phyloP scores from a whole-genome alignment of 495 filamentous ascomycete genomes.

The Penicillium riverlandense region DNA sequence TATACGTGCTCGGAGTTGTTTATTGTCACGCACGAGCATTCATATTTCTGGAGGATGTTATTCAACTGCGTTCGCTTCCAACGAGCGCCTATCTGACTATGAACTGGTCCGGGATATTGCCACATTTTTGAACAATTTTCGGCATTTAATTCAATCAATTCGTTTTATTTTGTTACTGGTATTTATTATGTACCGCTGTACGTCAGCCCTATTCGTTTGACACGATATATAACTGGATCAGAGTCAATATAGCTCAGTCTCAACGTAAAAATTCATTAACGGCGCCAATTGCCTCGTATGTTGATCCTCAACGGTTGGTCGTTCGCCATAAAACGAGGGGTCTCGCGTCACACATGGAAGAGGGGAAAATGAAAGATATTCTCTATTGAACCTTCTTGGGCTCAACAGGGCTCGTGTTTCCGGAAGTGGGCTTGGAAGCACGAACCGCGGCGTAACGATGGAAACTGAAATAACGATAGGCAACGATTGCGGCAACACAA shows the following conservation, averaged over 20 bases:
- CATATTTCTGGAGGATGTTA: not conserved
- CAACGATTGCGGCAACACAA: constrained; percentile 36
- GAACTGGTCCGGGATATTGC: not conserved
- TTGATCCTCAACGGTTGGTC: not conserved
- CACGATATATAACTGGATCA: too few relatives aligned
- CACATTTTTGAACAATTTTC: not conserved
- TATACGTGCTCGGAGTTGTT: not conserved
- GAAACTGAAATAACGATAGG: constrained; percentile 23
- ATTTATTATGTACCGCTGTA: not conserved
- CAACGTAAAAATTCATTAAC: too few relatives aligned
- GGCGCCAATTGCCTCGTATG: too few relatives aligned
- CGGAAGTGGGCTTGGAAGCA: constrained; percentile 20
- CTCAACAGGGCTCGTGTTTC: not conserved
- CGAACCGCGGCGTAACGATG: constrained; percentile 32
- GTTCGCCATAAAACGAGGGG: not conserved
- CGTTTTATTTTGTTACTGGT: not conserved
- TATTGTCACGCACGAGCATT: not conserved
- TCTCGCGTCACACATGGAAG: too few relatives aligned
- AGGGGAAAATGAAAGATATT: not conserved
- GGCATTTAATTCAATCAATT: not conserved
- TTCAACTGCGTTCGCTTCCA: not conserved
- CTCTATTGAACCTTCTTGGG: not conserved
- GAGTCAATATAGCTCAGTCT: too few relatives aligned
- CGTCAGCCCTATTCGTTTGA: too few relatives aligned
- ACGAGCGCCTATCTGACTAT: not conserved